A percentile compares a stretch with the other conserved stretches of the same genome.
Evolutionary conservation across 768 basidiomycete species (phyloP).

Genomic region (Phanerochaete sordida): DNA sequence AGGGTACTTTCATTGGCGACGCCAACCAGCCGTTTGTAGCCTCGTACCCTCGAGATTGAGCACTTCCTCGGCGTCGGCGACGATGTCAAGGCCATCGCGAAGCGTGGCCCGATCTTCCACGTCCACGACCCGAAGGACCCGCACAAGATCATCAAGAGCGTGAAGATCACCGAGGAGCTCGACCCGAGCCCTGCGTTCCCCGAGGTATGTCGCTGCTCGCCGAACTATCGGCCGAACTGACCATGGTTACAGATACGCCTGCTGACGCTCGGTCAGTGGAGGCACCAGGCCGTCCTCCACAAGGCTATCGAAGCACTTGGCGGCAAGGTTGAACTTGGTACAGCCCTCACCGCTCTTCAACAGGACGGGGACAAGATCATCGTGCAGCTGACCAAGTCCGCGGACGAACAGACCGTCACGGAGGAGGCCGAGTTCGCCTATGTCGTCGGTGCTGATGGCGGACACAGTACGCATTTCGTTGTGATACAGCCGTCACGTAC

Average conservation of each 20-base stretch:
- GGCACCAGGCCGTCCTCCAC: background rate
- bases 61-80: conserved; percentile 35
- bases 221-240: too few relatives aligned
- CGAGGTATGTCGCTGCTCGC: background rate
- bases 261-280: background rate
- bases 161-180: background rate
- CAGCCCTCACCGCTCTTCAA: background rate
- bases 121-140: conserved; percentile 30
- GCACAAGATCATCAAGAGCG: conserved; percentile 1
- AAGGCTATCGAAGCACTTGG: conserved; percentile 1
- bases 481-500: background rate
- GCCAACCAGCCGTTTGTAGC: conserved; percentile 23
- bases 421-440: background rate
- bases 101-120: conserved; percentile 29
- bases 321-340: background rate
- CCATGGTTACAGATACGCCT: background rate
- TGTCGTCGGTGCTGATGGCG: conserved; percentile 6
- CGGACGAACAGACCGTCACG: background rate
- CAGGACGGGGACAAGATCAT: conserved; percentile 1
- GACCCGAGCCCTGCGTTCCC: conserved; percentile 7
- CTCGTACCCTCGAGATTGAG: conserved; percentile 39
- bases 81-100: conserved; percentile 31
- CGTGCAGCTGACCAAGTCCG: background rate
- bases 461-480: background rate
- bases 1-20: background rate